These are phyloP conservation scores for Elsinoe necatrix DNA, from an alignment of 2,329 filamentous ascomycete species.

Conservation along the genomic window DNA sequence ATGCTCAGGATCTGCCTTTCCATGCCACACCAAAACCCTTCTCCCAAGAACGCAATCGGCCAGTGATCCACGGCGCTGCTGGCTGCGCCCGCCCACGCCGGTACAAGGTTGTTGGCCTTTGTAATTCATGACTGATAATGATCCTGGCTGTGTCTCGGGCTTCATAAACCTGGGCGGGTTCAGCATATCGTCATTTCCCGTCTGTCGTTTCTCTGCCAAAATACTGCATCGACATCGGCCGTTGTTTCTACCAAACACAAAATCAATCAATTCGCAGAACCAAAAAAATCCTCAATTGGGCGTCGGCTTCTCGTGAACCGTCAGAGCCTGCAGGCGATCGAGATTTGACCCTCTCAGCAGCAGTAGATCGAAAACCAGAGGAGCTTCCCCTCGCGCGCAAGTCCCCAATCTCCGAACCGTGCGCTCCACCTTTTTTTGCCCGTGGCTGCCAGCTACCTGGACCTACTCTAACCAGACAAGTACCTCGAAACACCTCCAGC, in stretches of 20 bases:
- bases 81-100: constrained; percentile 9
- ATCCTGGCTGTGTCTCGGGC: not conserved
- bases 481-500: not conserved
- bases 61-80: constrained; percentile 9
- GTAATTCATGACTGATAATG: constrained; percentile 11
- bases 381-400: constrained; percentile 7
- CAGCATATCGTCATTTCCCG: not conserved
- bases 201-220: not conserved
- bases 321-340: constrained; percentile 11
- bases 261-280: not conserved
- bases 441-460: constrained; percentile 1
- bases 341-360: constrained; percentile 4
- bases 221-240: not conserved
- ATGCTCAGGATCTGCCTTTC: constrained; percentile 5
- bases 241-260: not conserved
- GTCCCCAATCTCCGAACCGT: constrained; percentile 13
- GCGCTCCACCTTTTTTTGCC: constrained; percentile 7
- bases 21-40: constrained; percentile 10
- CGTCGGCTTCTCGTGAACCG: not conserved
- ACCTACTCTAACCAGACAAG: not conserved
- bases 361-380: constrained; percentile 7
- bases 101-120: constrained; percentile 2
- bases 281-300: constrained; percentile 5
- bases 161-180: not conserved
- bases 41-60: constrained; percentile 10